Evolutionary conservation across 2,329 filamentous ascomycete genomes (phyloP).

Genomic region (Ploettnerulaceae sp.): DNA sequence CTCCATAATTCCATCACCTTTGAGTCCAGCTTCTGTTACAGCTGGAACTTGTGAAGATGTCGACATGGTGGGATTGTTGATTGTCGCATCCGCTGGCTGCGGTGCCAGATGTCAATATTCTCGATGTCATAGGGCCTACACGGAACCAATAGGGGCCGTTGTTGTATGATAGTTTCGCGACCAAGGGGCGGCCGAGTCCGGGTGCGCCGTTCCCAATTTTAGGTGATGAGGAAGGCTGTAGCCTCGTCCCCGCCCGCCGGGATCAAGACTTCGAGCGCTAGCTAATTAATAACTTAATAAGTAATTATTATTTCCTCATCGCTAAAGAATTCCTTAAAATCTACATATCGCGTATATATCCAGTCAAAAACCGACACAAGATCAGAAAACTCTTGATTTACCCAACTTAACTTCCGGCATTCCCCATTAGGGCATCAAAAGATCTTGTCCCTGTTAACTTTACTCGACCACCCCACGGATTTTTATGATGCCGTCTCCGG

Average conservation of each 20-base stretch:
- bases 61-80: constrained; percentile 21
- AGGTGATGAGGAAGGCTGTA: neutral
- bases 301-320: too few species aligned
- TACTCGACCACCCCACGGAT: too few species aligned
- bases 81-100: constrained; percentile 10
- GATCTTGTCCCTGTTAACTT: too few species aligned
- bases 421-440: too few species aligned
- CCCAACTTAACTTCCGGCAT: too few species aligned
- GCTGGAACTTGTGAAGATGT: constrained; percentile 16
- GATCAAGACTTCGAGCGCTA: too few species aligned
- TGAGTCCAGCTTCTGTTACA: constrained; percentile 7
- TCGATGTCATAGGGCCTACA: neutral
- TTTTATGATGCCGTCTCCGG: too few species aligned
- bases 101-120: constrained; percentile 11
- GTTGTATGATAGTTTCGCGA: too few species aligned
- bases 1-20: neutral
- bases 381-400: neutral
- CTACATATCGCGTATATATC: too few species aligned
- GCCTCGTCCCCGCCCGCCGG: neutral
- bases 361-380: neutral
- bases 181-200: neutral
- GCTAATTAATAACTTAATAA: too few species aligned
- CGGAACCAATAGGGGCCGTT: neutral
- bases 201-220: too few species aligned
- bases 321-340: too few species aligned